Evolutionary conservation across 805 yeast genomes (phyloP).

Genomic region (Yamadazyma philogaea): DNA sequence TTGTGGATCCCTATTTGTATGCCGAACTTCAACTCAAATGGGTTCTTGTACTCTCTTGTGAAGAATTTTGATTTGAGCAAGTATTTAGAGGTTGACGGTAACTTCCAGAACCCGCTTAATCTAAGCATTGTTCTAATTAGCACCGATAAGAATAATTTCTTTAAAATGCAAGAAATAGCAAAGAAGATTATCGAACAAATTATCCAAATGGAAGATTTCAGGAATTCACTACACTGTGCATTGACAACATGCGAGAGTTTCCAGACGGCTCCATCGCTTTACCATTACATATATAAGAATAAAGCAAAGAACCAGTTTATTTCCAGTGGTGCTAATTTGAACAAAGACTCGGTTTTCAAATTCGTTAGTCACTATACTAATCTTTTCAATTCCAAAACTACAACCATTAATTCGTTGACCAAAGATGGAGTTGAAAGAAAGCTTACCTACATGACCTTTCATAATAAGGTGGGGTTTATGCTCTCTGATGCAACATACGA

Average conservation of each 20-base stretch:
- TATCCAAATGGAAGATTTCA: conserved; percentile 20
- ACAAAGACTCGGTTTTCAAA: conserved; percentile 30
- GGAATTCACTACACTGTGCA: conserved; percentile 23
- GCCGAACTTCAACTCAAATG: conserved; percentile 84
- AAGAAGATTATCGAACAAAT: conserved; percentile 43
- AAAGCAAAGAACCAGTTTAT: conserved; percentile 65
- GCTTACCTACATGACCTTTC: conserved; percentile 40
- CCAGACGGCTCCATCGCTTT: conserved; percentile 32
- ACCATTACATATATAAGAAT: conserved; percentile 80
- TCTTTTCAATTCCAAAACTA: conserved; percentile 21
- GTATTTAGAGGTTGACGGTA: conserved; percentile 16
- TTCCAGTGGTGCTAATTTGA: conserved; percentile 32
- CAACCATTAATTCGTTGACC: conserved; percentile 14
- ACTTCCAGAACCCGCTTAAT: conserved; percentile 6
- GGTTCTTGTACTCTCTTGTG: conserved; percentile 81
- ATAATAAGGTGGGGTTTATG: conserved; percentile 33
- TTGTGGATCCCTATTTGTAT: conserved; percentile 93
- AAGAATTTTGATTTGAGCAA: conserved; percentile 32
- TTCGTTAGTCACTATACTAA: conserved; percentile 34
- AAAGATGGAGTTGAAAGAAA: conserved; percentile 33
- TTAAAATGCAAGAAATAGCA: conserved; percentile 63
- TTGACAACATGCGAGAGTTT: conserved; percentile 12
- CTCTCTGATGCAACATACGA: conserved; percentile 32
- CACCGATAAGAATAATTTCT: conserved; percentile 77
- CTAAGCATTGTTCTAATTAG: conserved; percentile 50